Evolutionary conservation across 306 rosid species (phyloP).

Genomic region (Fragaria nilgerrensis): DNA sequence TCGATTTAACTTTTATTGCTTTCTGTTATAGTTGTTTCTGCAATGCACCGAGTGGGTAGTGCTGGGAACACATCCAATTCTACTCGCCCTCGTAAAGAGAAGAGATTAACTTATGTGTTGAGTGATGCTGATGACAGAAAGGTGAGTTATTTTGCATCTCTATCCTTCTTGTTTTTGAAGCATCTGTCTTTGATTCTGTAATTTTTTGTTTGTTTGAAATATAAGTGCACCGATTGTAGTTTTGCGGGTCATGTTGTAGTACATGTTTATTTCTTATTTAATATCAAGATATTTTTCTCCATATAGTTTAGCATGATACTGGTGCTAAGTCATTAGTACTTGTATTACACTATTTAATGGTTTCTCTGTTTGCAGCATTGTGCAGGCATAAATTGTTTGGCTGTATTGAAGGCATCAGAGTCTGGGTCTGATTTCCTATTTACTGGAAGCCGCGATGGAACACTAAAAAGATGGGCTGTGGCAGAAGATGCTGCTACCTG

Average conservation of each 20-base stretch:
- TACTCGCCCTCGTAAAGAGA: slow-evolving; percentile 90
- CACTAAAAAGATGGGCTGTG: slow-evolving; percentile 83
- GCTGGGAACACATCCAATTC: slow-evolving; percentile 83
- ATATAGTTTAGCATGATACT: background rate
- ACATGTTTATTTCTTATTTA: background rate
- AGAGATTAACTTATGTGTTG: slow-evolving; percentile 87
- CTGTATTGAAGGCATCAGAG: slow-evolving; percentile 54
- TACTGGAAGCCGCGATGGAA: slow-evolving; percentile 99
- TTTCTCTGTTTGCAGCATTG: slow-evolving; percentile 73
- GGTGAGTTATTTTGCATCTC: slow-evolving; percentile 42
- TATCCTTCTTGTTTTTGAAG: slow-evolving; percentile 13
- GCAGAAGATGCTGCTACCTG: slow-evolving; percentile 69
- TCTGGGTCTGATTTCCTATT: slow-evolving; percentile 72
- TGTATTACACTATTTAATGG: slow-evolving; percentile 16
- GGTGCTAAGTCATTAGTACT: slow-evolving; percentile 8
- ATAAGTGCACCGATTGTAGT: background rate
- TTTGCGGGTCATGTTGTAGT: background rate
- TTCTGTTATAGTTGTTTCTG: slow-evolving; percentile 40
- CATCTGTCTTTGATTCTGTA: background rate
- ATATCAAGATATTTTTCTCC: background rate
- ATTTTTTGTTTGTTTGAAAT: background rate
- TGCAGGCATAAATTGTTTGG: slow-evolving; percentile 89
- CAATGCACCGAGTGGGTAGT: slow-evolving; percentile 99
- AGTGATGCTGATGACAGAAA: slow-evolving; percentile 73
- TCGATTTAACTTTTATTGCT: slow-evolving; percentile 1